Conservation (phyloP, 208 protist genomes). For the Trypanosoma melophagium region DNA sequence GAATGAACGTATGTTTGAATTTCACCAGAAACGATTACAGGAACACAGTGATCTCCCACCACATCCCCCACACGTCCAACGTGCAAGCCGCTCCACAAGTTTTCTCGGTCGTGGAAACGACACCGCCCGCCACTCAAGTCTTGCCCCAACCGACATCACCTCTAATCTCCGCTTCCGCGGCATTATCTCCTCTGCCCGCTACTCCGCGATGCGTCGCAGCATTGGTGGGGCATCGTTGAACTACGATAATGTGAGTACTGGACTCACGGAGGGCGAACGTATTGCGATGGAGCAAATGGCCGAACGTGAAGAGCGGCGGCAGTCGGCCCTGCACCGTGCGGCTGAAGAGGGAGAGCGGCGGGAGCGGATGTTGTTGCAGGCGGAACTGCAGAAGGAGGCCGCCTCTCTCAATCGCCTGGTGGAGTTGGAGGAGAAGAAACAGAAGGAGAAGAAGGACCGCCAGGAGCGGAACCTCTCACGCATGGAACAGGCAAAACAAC, state of each 20-base stretch:
- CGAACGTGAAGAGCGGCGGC: conserved; percentile 51
- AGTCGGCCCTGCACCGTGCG: conserved; percentile 38
- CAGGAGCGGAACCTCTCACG: conserved; percentile 24
- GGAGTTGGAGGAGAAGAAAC: conserved; percentile 15
- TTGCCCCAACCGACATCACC: neutral
- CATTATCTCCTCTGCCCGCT: conserved; percentile 40
- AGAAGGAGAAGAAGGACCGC: conserved; percentile 23
- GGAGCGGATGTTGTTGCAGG: conserved; percentile 32
- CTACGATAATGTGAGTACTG: neutral
- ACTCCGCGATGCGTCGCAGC: conserved; percentile 38
- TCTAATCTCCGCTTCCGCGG: conserved; percentile 36
- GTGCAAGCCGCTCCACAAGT: conserved; percentile 14
- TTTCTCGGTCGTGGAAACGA: conserved; percentile 13
- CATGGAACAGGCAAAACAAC: conserved; percentile 31
- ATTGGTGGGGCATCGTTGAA: conserved; percentile 1
- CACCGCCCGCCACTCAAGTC: neutral
- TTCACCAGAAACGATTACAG: conserved; percentile 27
- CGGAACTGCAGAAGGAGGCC: conserved; percentile 48
- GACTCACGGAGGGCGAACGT: conserved; percentile 48
- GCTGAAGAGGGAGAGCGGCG: conserved; percentile 32
- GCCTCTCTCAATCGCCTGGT: conserved; percentile 28
- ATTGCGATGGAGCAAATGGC: conserved; percentile 57
- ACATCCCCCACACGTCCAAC: conserved; percentile 5
- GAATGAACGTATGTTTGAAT: conserved; percentile 10
- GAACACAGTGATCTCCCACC: conserved; percentile 12